Conservation (phyloP, 495 filamentous ascomycete genomes). For the Hypomontagnella monticulosa region DNA sequence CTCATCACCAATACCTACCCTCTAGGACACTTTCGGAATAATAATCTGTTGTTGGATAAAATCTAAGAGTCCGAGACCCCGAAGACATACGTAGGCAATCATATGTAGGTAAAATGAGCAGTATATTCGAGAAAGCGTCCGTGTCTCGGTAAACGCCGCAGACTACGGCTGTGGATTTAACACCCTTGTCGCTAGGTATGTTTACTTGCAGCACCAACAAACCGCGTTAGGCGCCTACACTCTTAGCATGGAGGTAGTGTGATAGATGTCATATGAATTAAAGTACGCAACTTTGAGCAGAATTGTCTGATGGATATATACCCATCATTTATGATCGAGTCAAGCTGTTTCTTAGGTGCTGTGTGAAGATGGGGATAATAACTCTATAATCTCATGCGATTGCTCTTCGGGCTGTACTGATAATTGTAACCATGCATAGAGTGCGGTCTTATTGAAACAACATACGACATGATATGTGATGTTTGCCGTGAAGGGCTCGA, state of each 20-base stretch:
- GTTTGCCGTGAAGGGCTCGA: slow-evolving; percentile 39
- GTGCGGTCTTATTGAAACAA: not conserved
- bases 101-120: not conserved
- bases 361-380: not conserved
- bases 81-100: too few relatives aligned
- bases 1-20: too few relatives aligned
- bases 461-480: slow-evolving; percentile 36
- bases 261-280: too few relatives aligned
- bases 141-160: slow-evolving; percentile 3
- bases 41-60: too few relatives aligned
- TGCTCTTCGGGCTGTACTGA: not conserved
- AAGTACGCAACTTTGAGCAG: not conserved
- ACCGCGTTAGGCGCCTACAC: too few relatives aligned
- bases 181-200: slow-evolving; percentile 15
- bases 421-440: not conserved
- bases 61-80: not conserved
- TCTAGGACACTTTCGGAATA: too few relatives aligned
- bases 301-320: not conserved
- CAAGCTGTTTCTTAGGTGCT: not conserved
- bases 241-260: too few relatives aligned
- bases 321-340: not conserved
- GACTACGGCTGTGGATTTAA: slow-evolving; percentile 9
- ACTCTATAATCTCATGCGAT: not conserved
- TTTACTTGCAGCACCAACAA: not conserved
- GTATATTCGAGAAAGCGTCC: not conserved